Percentiles rank a stretch among this genome's conserved stretches.
Conservation (phyloP, 2,329 filamentous ascomycete genomes). For the Trichoderma koningii region DNA sequence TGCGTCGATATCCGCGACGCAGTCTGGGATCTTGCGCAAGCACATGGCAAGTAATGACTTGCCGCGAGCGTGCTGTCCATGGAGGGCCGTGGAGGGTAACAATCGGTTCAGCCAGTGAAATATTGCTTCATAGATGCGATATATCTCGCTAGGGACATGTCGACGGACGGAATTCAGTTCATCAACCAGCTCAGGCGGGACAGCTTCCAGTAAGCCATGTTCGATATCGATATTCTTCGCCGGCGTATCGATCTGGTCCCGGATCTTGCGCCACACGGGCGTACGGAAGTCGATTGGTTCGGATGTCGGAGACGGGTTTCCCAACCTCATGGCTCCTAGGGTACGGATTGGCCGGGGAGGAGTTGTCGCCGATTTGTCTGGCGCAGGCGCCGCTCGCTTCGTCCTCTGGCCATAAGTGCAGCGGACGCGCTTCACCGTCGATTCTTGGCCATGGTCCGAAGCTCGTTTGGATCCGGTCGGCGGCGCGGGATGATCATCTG, state of each 20-base stretch:
- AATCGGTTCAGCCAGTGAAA: constrained; percentile 39
- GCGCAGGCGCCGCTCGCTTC: constrained; percentile 14
- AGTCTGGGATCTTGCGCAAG: constrained; percentile 38
- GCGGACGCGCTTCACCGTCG: constrained; percentile 35
- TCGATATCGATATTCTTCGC: constrained; percentile 8
- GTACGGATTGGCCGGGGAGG: constrained; percentile 37
- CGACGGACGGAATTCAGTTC: constrained; percentile 35
- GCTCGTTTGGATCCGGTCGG: constrained; percentile 32
- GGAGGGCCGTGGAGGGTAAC: constrained; percentile 35
- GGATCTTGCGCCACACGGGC: constrained; percentile 37
- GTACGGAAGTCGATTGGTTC: constrained; percentile 38
- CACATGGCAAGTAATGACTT: constrained; percentile 45
- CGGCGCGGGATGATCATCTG: constrained; percentile 30
- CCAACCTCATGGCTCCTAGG: constrained; percentile 37
- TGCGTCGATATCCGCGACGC: constrained; percentile 39
- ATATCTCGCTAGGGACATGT: constrained; percentile 32
- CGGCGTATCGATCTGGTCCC: constrained; percentile 29
- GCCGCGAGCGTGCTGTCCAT: constrained; percentile 30
- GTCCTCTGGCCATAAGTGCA: constrained; percentile 37
- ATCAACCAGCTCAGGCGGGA: constrained; percentile 28
- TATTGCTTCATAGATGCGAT: constrained; percentile 40
- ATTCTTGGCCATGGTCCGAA: constrained; percentile 18
- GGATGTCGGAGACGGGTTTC: constrained; percentile 33
- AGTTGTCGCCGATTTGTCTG: neutral
- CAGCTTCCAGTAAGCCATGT: neutral